Evolutionary conservation across 78 protist genomes (phyloP).

Genomic region (Dictyostelium purpureum): DNA sequence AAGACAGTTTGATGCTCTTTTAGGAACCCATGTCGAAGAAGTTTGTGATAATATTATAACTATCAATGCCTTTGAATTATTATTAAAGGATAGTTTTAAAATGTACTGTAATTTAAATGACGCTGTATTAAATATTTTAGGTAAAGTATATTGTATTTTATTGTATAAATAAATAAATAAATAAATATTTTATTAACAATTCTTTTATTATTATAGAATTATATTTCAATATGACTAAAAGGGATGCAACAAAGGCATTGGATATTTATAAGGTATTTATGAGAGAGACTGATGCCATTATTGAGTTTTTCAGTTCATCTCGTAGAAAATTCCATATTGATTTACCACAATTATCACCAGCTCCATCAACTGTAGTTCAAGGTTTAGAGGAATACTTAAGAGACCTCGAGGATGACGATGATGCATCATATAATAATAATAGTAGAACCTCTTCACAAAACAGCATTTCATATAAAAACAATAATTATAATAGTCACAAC

Average conservation of each 20-base stretch:
- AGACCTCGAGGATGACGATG: constrained; percentile 54
- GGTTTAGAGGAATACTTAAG: constrained; percentile 73
- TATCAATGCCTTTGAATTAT: constrained; percentile 73
- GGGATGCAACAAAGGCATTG: constrained; percentile 79
- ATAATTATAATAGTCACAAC: neutral
- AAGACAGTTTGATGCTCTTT: constrained; percentile 74
- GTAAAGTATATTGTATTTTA: constrained; percentile 23
- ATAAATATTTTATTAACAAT: neutral
- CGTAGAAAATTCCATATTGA: constrained; percentile 73
- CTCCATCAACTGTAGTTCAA: constrained; percentile 74
- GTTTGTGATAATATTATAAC: constrained; percentile 80
- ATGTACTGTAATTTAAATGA: constrained; percentile 80
- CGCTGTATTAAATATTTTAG: constrained; percentile 77
- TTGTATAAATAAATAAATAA: no score
- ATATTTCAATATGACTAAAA: constrained; percentile 79
- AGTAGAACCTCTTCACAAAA: constrained; percentile 15
- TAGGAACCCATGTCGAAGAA: constrained; percentile 73
- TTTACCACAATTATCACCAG: constrained; percentile 70
- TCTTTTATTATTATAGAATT: constrained; percentile 12
- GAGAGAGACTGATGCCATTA: constrained; percentile 78
- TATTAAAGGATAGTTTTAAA: constrained; percentile 77
- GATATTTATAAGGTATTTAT: constrained; percentile 74
- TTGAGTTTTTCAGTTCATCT: constrained; percentile 70
- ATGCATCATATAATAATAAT: neutral
- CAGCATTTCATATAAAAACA: neutral